Conservation (phyloP, 768 basidiomycete genomes). For the Lactarius deliciosus region DNA sequence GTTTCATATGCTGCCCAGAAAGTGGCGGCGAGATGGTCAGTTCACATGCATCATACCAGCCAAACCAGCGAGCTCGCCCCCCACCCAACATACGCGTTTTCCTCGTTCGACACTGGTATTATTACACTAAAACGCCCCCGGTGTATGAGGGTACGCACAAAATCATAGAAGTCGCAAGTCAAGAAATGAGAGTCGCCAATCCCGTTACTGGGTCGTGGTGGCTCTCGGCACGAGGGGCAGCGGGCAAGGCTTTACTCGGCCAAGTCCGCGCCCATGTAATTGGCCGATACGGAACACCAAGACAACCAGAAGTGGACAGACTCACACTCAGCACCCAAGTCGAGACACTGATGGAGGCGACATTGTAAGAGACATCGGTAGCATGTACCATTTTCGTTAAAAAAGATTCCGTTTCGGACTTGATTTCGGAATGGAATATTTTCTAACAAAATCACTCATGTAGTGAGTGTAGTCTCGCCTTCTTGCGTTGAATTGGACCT, state of each 20-base stretch:
- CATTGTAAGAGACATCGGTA: no score
- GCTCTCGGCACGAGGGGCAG: neutral
- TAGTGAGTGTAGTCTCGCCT: no score
- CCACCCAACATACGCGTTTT: constrained; percentile 33
- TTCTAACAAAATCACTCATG: no score
- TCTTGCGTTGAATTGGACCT: no score
- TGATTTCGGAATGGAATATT: no score
- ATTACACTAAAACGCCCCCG: neutral
- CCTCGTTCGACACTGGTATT: constrained; percentile 29
- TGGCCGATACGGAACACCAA: no score
- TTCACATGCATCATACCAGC: neutral
- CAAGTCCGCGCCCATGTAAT: no score
- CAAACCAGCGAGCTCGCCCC: constrained; percentile 29
- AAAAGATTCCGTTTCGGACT: no score
- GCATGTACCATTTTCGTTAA: no score
- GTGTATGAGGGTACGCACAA: neutral
- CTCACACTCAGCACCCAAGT: no score
- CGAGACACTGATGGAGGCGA: no score
- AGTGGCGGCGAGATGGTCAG: constrained; percentile 30
- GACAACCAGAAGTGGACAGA: no score
- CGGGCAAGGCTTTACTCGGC: neutral
- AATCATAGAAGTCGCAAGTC: neutral
- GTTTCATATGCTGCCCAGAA: constrained; percentile 31
- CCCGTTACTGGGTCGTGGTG: neutral
- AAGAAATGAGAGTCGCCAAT: constrained; percentile 2